Percentiles rank a stretch among this genome's conserved stretches.
Evolutionary conservation across 1,139 yeast species (phyloP).

Genomic region (Arxiozyma slooffiae): DNA sequence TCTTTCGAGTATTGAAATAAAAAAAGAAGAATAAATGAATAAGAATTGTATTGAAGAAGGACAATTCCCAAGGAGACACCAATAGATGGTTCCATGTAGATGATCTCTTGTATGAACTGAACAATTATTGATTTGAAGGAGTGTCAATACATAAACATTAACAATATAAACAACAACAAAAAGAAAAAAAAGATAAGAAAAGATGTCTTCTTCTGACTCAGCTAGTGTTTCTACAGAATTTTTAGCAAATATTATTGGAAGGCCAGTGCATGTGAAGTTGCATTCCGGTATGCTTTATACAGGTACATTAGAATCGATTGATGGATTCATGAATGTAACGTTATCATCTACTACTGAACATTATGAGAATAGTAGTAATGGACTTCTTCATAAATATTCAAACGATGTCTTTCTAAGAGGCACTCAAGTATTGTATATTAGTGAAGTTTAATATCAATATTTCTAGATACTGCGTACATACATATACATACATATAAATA

Average conservation of each 20-base stretch:
- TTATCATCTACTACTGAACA: slow-evolving; percentile 66
- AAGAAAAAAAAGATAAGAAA: not conserved
- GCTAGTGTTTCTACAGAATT: slow-evolving; percentile 54
- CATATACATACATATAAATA: not conserved
- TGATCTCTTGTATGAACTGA: too few relatives aligned
- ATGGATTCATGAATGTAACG: slow-evolving; percentile 94
- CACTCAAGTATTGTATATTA: slow-evolving; percentile 63
- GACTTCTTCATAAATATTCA: slow-evolving; percentile 47
- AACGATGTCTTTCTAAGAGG: slow-evolving; percentile 94
- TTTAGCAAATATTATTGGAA: slow-evolving; percentile 68
- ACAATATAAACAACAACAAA: not conserved
- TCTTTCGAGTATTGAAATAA: too few relatives aligned
- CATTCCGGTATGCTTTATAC: slow-evolving; percentile 79
- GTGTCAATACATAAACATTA: too few relatives aligned
- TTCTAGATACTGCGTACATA: too few relatives aligned
- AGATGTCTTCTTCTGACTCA: slow-evolving; percentile 6
- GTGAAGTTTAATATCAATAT: slow-evolving; percentile 23
- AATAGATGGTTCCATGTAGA: too few relatives aligned
- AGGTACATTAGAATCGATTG: slow-evolving; percentile 76
- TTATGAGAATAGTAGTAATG: slow-evolving; percentile 38
- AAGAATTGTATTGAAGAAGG: too few relatives aligned
- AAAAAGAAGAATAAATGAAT: too few relatives aligned
- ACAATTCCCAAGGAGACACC: too few relatives aligned
- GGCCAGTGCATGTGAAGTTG: slow-evolving; percentile 70
- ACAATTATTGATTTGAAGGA: too few relatives aligned